Evolutionary conservation across 2,329 filamentous ascomycete genomes (phyloP).

Genomic region (Trichoderma semiorbis): DNA sequence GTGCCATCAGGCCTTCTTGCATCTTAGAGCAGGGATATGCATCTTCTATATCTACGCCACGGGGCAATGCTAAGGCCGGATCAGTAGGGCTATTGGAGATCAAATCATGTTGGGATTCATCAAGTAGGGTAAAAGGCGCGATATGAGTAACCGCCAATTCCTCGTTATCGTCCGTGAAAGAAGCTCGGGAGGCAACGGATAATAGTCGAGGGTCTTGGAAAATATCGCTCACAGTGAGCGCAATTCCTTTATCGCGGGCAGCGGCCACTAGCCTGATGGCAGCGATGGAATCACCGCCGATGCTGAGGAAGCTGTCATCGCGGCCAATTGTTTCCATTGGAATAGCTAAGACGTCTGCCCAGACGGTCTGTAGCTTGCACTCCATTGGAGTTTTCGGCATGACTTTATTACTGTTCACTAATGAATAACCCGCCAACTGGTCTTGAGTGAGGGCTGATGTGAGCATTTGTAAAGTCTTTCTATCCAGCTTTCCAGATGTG

Average conservation of each 20-base stretch:
- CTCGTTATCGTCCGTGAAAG: background rate
- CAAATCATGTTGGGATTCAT: background rate
- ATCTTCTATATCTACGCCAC: background rate
- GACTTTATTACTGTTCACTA: background rate
- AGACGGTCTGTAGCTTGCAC: background rate
- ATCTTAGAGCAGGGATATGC: background rate
- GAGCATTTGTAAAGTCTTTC: background rate
- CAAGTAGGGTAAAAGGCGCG: background rate
- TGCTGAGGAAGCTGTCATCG: conserved; percentile 36
- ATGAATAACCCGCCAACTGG: background rate
- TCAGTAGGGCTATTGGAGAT: background rate
- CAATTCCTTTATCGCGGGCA: background rate
- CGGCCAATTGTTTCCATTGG: background rate
- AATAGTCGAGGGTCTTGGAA: background rate
- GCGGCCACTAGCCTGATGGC: conserved; percentile 13
- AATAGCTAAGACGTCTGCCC: background rate
- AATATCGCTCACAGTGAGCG: background rate
- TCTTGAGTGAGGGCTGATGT: background rate
- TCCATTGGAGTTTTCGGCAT: background rate
- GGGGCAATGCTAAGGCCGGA: background rate
- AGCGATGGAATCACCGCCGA: conserved; percentile 42
- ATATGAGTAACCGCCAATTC: background rate
- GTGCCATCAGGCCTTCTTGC: background rate
- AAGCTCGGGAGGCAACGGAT: background rate
- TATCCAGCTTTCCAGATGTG: conserved; percentile 13